These are phyloP conservation scores for Leptodermis oblonga DNA, from an alignment of 257 asterid genomes.

Conservation along the genomic window DNA sequence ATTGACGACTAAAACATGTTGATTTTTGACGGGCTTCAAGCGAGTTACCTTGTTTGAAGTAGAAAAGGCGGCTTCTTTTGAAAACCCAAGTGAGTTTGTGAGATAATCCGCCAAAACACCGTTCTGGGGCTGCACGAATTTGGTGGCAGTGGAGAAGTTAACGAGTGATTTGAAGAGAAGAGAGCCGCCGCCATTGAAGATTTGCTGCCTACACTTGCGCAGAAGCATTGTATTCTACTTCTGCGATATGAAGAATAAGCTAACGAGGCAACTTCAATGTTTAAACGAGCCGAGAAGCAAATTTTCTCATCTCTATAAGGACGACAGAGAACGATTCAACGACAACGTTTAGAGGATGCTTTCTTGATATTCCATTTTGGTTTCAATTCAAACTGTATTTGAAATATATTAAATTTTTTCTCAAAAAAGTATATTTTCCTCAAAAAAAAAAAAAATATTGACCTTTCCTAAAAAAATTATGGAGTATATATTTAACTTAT, in stretches of 20 bases:
- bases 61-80: conserved; percentile 17
- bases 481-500: too few relatives aligned
- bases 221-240: neutral
- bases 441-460: too few relatives aligned
- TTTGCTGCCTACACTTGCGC: conserved; percentile 1
- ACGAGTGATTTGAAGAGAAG: neutral
- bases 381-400: too few relatives aligned
- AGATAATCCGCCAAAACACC: conserved; percentile 9
- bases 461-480: too few relatives aligned
- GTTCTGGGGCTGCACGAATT: neutral
- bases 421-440: too few relatives aligned
- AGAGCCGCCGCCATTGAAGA: conserved; percentile 2
- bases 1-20: conserved; percentile 14
- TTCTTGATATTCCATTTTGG: too few relatives aligned
- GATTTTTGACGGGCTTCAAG: neutral
- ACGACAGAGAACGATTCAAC: neutral
- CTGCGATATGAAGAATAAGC: neutral
- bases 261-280: neutral
- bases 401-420: too few relatives aligned
- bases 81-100: conserved; percentile 18
- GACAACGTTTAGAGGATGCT: neutral
- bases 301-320: neutral
- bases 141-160: neutral
- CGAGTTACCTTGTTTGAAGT: conserved; percentile 4
- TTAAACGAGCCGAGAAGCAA: too few relatives aligned